A percentile compares a stretch with the other conserved stretches of the same genome.
These are phyloP conservation scores for Sarocladium kiliense DNA, from an alignment of 2,329 filamentous ascomycete species.

Conservation along the genomic window DNA sequence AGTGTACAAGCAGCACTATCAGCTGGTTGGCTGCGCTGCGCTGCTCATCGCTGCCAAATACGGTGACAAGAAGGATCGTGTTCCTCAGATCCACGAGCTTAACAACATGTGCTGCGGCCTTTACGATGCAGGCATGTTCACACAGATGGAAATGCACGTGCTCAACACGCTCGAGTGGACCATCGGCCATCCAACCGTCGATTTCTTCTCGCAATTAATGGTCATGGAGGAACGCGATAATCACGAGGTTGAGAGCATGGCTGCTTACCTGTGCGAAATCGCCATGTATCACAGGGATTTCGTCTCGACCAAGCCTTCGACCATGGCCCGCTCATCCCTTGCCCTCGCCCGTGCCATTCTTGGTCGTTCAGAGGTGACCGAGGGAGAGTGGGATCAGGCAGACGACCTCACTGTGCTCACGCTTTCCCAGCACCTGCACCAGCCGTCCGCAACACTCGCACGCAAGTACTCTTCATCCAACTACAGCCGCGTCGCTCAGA, in stretches of 20 bases:
- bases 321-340: slow-evolving; percentile 82
- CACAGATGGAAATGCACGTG: slow-evolving; percentile 99
- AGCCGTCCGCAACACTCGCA: slow-evolving; percentile 52
- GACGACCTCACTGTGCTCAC: slow-evolving; percentile 62
- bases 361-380: slow-evolving; percentile 68
- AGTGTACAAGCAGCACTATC: slow-evolving; percentile 98
- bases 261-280: slow-evolving; percentile 90
- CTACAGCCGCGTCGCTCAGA: slow-evolving; percentile 48
- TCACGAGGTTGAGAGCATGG: slow-evolving; percentile 88
- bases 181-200: slow-evolving; percentile 92
- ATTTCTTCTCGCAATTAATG: slow-evolving; percentile 86
- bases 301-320: slow-evolving; percentile 84
- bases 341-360: slow-evolving; percentile 84
- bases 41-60: slow-evolving; percentile 98
- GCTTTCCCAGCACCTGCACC: slow-evolving; percentile 54
- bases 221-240: slow-evolving; percentile 75
- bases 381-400: slow-evolving; percentile 70
- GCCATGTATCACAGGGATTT: slow-evolving; percentile 96
- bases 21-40: slow-evolving; percentile 92
- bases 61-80: slow-evolving; percentile 95
- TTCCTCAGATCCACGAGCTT: slow-evolving; percentile 94
- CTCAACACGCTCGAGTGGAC: slow-evolving; percentile 95
- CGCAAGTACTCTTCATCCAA: slow-evolving; percentile 54
- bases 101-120: slow-evolving; percentile 99
- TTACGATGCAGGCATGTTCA: slow-evolving; percentile 99